Evolutionary conservation across 2,329 filamentous ascomycete species (phyloP).

Genomic region (Diaporthe citrichinensis): DNA sequence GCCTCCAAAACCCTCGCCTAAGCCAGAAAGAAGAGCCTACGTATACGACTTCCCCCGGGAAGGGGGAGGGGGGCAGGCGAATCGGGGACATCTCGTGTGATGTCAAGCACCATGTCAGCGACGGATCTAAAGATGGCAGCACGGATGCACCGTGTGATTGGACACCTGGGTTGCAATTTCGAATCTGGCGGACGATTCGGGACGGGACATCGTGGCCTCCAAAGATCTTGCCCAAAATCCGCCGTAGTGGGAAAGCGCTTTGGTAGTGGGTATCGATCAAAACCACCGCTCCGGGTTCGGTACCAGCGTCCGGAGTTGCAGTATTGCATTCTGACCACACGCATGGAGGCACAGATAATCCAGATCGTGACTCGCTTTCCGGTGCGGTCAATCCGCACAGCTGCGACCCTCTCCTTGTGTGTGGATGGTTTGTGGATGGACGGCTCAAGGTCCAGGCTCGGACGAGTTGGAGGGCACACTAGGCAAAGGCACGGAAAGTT

Average conservation of each 20-base stretch:
- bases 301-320: slow-evolving; percentile 12
- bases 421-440: neutral
- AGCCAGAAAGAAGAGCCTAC: neutral
- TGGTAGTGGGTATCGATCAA: slow-evolving; percentile 24
- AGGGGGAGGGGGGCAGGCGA: neutral
- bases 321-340: neutral
- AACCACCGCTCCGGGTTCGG: slow-evolving; percentile 33
- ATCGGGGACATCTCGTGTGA: neutral
- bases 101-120: slow-evolving; percentile 3
- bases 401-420: neutral
- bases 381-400: neutral
- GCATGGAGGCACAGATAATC: neutral
- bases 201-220: slow-evolving; percentile 21
- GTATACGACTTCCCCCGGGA: neutral
- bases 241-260: neutral
- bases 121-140: neutral
- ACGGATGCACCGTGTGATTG: neutral
- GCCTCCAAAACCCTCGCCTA: neutral
- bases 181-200: neutral
- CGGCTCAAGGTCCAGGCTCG: neutral
- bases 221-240: slow-evolving; percentile 30
- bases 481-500: slow-evolving; percentile 24
- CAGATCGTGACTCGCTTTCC: slow-evolving; percentile 25
- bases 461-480: slow-evolving; percentile 9
- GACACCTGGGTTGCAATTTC: neutral